These are phyloP conservation scores for Ophiocordyceps camponoti-leonardi DNA, from an alignment of 2,329 filamentous ascomycete species.

Conservation along the genomic window DNA sequence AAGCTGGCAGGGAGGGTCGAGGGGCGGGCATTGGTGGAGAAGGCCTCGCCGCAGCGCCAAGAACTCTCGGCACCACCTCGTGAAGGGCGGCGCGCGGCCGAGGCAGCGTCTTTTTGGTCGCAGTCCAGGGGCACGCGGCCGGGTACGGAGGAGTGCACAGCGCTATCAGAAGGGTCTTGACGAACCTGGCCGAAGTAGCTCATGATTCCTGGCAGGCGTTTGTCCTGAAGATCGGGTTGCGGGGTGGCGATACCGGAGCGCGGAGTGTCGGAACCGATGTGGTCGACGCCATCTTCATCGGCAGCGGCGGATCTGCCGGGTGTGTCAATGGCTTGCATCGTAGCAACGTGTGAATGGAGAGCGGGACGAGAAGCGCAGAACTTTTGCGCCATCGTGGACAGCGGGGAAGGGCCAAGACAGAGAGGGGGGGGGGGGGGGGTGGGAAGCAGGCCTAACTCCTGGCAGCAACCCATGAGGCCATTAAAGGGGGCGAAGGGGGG, in stretches of 20 bases:
- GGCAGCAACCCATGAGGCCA: constrained; percentile 17
- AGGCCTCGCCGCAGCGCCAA: constrained; percentile 8
- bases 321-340: constrained; percentile 34
- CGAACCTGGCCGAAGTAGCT: constrained; percentile 99
- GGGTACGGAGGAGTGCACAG: constrained; percentile 18
- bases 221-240: constrained; percentile 84
- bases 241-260: constrained; percentile 86
- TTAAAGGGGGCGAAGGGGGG: constrained; percentile 7
- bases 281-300: constrained; percentile 58
- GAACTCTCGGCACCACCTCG: constrained; percentile 10
- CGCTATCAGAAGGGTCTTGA: constrained; percentile 53
- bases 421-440: no score
- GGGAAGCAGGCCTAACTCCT: constrained; percentile 19
- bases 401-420: background rate
- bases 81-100: constrained; percentile 14
- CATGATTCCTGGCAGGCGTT: constrained; percentile 87
- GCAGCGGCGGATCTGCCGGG: constrained; percentile 34
- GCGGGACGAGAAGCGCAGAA: constrained; percentile 6
- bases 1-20: constrained; percentile 7
- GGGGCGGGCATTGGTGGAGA: constrained; percentile 2
- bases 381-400: background rate
- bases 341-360: constrained; percentile 8
- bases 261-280: constrained; percentile 71
- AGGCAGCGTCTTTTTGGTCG: constrained; percentile 5
- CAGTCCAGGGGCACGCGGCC: constrained; percentile 10